These are phyloP conservation scores for Epichloe sp. DNA, from an alignment of 2,329 filamentous ascomycete genomes.

Conservation along the genomic window DNA sequence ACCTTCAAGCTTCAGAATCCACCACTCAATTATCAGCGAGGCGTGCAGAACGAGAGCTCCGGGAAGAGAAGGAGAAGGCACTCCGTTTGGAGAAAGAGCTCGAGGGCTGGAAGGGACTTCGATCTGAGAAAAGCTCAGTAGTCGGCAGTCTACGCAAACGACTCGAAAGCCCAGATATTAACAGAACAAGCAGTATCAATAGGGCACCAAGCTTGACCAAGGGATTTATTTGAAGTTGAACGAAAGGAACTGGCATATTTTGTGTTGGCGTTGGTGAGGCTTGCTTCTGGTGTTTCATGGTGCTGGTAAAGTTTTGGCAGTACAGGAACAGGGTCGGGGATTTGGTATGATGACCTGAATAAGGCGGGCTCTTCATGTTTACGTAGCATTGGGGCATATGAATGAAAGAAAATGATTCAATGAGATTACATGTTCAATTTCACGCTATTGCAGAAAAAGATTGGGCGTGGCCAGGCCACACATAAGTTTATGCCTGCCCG, in stretches of 20 bases:
- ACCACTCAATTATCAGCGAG: conserved; percentile 68
- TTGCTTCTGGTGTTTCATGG: neutral
- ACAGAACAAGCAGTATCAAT: conserved; percentile 52
- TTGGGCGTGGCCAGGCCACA: too few relatives aligned
- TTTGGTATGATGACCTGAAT: conserved; percentile 4
- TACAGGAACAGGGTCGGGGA: neutral
- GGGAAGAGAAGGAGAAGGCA: conserved; percentile 75
- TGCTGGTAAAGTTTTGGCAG: neutral
- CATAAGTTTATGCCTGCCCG: too few relatives aligned
- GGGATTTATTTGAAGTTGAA: conserved; percentile 37
- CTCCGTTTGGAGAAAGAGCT: conserved; percentile 77
- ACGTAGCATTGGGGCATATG: conserved; percentile 6
- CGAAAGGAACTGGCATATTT: neutral
- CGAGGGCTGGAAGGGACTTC: conserved; percentile 68
- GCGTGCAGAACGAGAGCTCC: conserved; percentile 76
- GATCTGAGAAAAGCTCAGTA: conserved; percentile 46
- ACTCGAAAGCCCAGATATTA: conserved; percentile 35
- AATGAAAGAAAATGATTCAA: conserved; percentile 7
- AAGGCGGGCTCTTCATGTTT: conserved; percentile 5
- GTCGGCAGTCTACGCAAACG: conserved; percentile 25
- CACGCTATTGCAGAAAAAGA: too few relatives aligned
- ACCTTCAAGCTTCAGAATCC: conserved; percentile 80
- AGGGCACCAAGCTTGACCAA: conserved; percentile 59
- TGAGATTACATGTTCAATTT: neutral
- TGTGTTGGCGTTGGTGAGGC: neutral